Evolutionary conservation across 2,329 filamentous ascomycete species (phyloP), one percentile per base, ranked within the genome.

Genomic region (Aspergillus pseudoterreus): DNA sequence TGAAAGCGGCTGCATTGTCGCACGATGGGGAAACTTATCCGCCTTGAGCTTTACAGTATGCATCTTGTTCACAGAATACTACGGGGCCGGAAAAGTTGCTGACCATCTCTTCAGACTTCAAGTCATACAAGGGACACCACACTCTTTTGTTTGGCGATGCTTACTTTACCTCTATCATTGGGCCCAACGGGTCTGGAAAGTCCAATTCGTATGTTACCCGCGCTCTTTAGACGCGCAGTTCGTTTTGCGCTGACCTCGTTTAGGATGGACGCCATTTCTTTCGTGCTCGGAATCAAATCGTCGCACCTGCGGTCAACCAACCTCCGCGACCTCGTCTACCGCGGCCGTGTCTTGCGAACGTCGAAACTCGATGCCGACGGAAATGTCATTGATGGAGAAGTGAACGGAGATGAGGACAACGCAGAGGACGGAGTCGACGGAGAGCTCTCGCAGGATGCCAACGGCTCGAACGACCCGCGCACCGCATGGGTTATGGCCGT

Each of bases 401-500:
- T 83, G 49, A 76, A 82, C 36, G 80, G 80, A 17, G 82, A 86
- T 57, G 80, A 83, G 57, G 80, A 83, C 49, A 80, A 84, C 49
- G 85, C 83, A 4, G 62, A 65, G 47, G 51, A 60, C 35, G 85
- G 83, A 33, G 65, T 75, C 71, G 60, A 82, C 36, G 79, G 80
- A 30, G 82, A 87, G 61, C 81, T 82, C 47, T 81, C 84, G 50
- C 86, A 84, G n/a, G 70, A 71, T 43, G 50, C 60, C 5, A 84
- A 82, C 39, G 69, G 81, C 63, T 72, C 74, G 50, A 83, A 84
- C 58, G 92, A 99, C 63, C 94, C 94, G 0, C 94, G 92, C 70
- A 94, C 86, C 2, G 95, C 94, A 3, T 99, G 92, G 92, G 95
- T 99, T 12, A 97, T 96, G 91, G 94, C 94, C 27, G 92, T 99